phyloP scores from a whole-genome alignment of 192 early-diverging fungal genomes.

The Umbelopsis isabellina region DNA sequence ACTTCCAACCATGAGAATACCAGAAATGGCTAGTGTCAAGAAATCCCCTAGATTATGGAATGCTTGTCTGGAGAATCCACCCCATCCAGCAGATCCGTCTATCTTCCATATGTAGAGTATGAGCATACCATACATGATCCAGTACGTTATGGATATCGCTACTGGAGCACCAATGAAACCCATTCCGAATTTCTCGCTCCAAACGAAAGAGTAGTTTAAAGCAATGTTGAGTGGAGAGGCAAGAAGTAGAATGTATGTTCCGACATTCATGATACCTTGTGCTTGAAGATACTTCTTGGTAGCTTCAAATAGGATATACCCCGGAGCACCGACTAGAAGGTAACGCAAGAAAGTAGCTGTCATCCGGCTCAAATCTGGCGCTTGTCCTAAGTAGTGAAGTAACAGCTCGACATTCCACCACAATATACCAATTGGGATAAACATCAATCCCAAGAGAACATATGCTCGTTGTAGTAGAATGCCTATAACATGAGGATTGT shows the following conservation, averaged over 20 bases:
- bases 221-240: conserved; percentile 74
- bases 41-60: conserved; percentile 63
- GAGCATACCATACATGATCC: conserved; percentile 68
- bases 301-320: conserved; percentile 81
- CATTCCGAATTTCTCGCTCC: conserved; percentile 61
- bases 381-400: conserved; percentile 29
- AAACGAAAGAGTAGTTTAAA: conserved; percentile 84
- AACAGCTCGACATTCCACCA: conserved; percentile 33
- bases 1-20: conserved; percentile 76
- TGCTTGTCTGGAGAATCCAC: conserved; percentile 79
- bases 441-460: conserved; percentile 34
- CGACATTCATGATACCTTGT: conserved; percentile 90
- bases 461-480: conserved; percentile 64
- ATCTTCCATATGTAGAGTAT: conserved; percentile 64
- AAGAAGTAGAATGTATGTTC: conserved; percentile 71
- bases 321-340: conserved; percentile 73
- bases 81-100: conserved; percentile 81
- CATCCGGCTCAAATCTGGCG: conserved; percentile 25
- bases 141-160: conserved; percentile 77
- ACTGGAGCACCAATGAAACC: conserved; percentile 88
- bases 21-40: conserved; percentile 76
- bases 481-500: conserved; percentile 66
- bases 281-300: conserved; percentile 84
- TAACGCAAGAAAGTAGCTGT: conserved; percentile 59
- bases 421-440: conserved; percentile 29